Base-by-base conservation (phyloP, 2,329 filamentous ascomycete genomes). In the Aspergillus sp. region DNA sequence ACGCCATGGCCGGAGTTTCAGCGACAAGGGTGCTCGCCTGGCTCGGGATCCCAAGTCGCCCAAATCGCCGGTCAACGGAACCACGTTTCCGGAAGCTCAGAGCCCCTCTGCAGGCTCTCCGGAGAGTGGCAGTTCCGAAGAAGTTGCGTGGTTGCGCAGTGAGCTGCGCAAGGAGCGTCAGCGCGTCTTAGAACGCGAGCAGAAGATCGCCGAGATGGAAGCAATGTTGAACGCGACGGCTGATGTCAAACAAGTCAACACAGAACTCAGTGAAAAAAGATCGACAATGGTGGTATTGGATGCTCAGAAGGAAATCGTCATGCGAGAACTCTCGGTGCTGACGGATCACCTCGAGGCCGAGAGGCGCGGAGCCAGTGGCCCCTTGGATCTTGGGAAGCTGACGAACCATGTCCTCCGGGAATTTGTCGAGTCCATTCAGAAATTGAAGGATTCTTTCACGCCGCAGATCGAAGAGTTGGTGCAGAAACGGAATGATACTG, bases 241-340 rank as follows among this genome's bases (percentile, higher is more conserved):
- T 14, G 84, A 85, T 62, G 86, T 88, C 62, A 90, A 90, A 76
- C 89, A 88, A 67, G 87, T 96, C 31, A 96, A 96, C 75, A 92
- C 90, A 67, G 94, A 93, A 72, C 81, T 98, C 24, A 84, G 90
- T 39, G 93, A 98, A 76, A 98, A 98, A 80, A 85, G 95, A 59
- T 96, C 96, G 69, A 98, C 95, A 0, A 95, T 99, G 74, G 94
- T 94, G 6, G 90, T 96, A 18, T 82, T 98, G 54, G 94, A 98
- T 73, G 94, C 93, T 0, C 92, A 97, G 76, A 92, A 92, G 54
- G 94, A 98, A 77, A 93, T 98, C 74, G 94, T 96, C 78, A 91
- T 98, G 69, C 89, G 91, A 46, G 92, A 98, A 75, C 82, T 98
- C 18, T 92, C 96, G 71, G 89, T 94, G 42, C 85, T 97, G 69